phyloP scores from a whole-genome alignment of 805 yeast genomes.

The Saturnispora zaruensis region DNA sequence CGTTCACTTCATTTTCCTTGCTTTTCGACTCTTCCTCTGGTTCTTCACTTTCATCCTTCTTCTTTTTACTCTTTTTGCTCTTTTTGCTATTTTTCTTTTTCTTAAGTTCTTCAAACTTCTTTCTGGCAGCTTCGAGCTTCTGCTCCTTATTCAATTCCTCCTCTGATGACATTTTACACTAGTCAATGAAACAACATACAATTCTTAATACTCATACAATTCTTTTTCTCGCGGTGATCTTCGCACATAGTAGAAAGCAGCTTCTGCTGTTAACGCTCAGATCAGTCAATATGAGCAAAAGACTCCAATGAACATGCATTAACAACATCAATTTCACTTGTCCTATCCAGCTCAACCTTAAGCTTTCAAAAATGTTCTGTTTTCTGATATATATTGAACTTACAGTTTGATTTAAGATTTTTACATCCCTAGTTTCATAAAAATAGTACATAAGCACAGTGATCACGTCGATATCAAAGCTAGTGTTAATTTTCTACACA shows the following conservation, averaged over 20 bases:
- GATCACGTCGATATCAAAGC: too few species aligned
- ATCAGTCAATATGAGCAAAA: too few species aligned
- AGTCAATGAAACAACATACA: not conserved
- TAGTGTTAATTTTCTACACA: too few species aligned
- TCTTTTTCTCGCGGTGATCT: not conserved
- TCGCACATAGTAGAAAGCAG: not conserved
- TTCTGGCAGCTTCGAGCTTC: conserved; percentile 30
- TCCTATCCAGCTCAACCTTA: too few species aligned
- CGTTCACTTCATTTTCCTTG: not conserved
- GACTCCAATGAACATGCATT: too few species aligned
- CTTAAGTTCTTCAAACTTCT: conserved; percentile 29
- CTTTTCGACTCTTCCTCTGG: not conserved
- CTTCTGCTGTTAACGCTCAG: too few species aligned
- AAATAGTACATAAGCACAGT: too few species aligned
- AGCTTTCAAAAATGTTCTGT: too few species aligned
- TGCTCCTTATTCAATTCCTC: conserved; percentile 28
- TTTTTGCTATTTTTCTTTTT: conserved; percentile 25
- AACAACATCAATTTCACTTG: too few species aligned
- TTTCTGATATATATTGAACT: too few species aligned
- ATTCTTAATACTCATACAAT: not conserved
- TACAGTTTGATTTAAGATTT: too few species aligned
- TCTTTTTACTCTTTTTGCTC: conserved; percentile 14
- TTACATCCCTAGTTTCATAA: too few species aligned
- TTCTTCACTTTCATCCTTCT: conserved; percentile 7
- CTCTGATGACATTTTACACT: conserved; percentile 10